Conservation (phyloP, 495 filamentous ascomycete species). For the Thermothielavioides terrestris region DNA sequence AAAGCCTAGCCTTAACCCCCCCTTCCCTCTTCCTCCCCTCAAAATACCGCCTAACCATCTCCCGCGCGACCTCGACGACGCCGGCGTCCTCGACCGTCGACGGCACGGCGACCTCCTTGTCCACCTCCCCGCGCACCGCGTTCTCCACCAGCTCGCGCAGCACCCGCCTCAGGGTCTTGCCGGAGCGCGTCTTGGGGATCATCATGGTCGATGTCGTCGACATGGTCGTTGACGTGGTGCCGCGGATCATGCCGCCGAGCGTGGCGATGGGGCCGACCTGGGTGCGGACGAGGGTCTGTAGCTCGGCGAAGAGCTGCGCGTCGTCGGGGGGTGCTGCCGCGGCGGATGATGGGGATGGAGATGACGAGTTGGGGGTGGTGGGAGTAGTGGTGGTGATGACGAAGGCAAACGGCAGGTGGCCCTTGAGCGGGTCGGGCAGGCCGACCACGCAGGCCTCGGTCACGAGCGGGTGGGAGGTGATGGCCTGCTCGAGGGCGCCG, state of each 20-base stretch:
- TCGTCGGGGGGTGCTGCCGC: too few species aligned
- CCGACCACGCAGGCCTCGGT: slow-evolving; percentile 78
- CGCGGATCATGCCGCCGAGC: slow-evolving; percentile 75
- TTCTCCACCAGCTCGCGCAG: slow-evolving; percentile 74
- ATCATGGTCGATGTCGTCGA: too few species aligned
- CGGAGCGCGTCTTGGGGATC: slow-evolving; percentile 84
- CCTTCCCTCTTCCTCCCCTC: slow-evolving; percentile 38
- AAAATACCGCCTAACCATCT: slow-evolving; percentile 44
- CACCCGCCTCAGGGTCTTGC: slow-evolving; percentile 78
- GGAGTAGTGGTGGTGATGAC: slow-evolving; percentile 42
- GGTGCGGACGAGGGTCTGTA: slow-evolving; percentile 60
- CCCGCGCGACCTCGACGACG: slow-evolving; percentile 42
- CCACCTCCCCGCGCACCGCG: slow-evolving; percentile 43
- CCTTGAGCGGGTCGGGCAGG: slow-evolving; percentile 78
- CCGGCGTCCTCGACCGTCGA: slow-evolving; percentile 47
- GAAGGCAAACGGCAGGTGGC: slow-evolving; percentile 86
- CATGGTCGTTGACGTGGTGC: too few species aligned
- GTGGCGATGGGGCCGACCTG: slow-evolving; percentile 84
- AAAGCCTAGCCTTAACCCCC: slow-evolving; percentile 47
- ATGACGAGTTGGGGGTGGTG: not conserved
- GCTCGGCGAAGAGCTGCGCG: slow-evolving; percentile 38
- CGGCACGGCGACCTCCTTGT: slow-evolving; percentile 42
- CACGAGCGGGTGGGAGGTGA: slow-evolving; percentile 67
- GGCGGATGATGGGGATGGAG: too few species aligned
- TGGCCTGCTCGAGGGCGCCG: slow-evolving; percentile 81